phyloP scores from a whole-genome alignment of 371 early-diverging fungal genomes.

The Blakeslea trispora region DNA sequence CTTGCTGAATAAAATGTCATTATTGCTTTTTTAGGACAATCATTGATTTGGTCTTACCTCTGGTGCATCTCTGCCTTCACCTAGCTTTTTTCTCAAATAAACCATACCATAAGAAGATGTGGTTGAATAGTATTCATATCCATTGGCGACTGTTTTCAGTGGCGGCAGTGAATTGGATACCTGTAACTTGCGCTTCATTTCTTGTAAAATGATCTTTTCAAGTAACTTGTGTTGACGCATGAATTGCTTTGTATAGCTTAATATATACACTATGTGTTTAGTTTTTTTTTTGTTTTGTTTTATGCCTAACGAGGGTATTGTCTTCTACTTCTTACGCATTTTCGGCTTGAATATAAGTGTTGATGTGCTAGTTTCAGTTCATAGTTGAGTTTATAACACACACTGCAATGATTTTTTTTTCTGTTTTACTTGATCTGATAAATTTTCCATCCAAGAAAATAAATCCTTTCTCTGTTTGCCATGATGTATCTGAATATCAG shows the following conservation, averaged over 20 bases:
- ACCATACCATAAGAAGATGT: constrained; percentile 58
- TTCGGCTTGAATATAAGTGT: constrained; percentile 56
- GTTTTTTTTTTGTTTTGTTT: too few relatives aligned
- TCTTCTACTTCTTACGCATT: constrained; percentile 47
- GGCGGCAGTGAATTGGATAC: constrained; percentile 50
- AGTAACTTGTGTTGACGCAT: constrained; percentile 38
- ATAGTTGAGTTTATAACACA: not conserved
- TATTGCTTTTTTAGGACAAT: too few relatives aligned
- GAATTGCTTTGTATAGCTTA: constrained; percentile 33
- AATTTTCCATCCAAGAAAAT: constrained; percentile 64
- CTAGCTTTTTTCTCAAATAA: constrained; percentile 56
- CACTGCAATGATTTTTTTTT: not conserved
- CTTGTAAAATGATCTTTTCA: constrained; percentile 42
- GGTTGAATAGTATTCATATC: constrained; percentile 67
- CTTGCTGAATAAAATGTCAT: constrained; percentile 37
- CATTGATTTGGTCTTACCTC: constrained; percentile 47
- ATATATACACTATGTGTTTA: too few relatives aligned
- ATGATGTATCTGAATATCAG: constrained; percentile 42
- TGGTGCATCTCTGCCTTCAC: constrained; percentile 40
- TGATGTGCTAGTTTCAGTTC: constrained; percentile 40
- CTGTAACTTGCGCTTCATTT: constrained; percentile 58
- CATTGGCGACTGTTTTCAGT: constrained; percentile 53
- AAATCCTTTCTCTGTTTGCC: constrained; percentile 51
- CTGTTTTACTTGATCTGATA: constrained; percentile 56
- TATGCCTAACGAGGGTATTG: too few relatives aligned